These are phyloP conservation scores for Nectriaceae sp. DNA, from an alignment of 2,329 filamentous ascomycete species.

Conservation along the genomic window DNA sequence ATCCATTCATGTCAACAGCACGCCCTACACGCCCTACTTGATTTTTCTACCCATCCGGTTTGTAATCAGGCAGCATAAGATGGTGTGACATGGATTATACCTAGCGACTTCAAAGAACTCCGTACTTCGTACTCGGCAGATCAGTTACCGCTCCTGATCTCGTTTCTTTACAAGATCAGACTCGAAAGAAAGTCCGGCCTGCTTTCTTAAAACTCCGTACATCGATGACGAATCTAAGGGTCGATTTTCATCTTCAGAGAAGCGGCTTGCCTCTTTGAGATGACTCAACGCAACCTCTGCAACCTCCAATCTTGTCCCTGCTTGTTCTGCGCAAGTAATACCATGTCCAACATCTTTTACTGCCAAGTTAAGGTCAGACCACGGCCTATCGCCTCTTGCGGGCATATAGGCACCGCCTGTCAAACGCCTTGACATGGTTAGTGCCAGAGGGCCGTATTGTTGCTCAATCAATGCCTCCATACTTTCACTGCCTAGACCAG, in stretches of 20 bases:
- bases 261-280: constrained; percentile 43
- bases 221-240: constrained; percentile 51
- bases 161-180: constrained; percentile 36
- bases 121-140: no score
- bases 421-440: constrained; percentile 39
- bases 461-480: constrained; percentile 46
- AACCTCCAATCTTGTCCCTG: constrained; percentile 41
- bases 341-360: constrained; percentile 56
- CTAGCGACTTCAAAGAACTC: no score
- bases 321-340: constrained; percentile 42
- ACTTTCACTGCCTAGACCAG: constrained; percentile 39
- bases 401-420: constrained; percentile 42
- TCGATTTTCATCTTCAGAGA: constrained; percentile 35
- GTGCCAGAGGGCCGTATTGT: constrained; percentile 39
- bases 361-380: constrained; percentile 50
- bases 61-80: no score
- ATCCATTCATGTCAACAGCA: no score
- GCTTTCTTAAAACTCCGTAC: constrained; percentile 47
- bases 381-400: constrained; percentile 37
- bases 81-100: no score
- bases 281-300: constrained; percentile 46
- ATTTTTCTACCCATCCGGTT: no score
- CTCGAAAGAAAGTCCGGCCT: constrained; percentile 47
- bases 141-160: no score
- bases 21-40: no score